Evolutionary conservation across 768 basidiomycete genomes (phyloP), one percentile per base, ranked within the genome.

Genomic region (Trichaptum fuscoviolaceum): DNA sequence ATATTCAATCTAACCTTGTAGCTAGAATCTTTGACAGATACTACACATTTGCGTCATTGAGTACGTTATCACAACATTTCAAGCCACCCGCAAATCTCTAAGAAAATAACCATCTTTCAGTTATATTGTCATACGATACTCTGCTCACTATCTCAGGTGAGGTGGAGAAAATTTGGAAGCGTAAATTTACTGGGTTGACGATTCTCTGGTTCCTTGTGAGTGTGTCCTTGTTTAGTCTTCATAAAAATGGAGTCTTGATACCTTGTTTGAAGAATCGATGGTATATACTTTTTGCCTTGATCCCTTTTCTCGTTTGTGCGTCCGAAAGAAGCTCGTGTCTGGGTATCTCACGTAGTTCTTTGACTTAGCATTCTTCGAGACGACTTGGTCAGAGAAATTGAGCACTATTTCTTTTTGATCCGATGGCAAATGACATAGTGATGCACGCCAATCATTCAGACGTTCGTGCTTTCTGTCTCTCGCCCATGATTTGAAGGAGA

Each of bases 131-230:
- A 27, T 69, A 69, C 57, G 68, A 69, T 60, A 64, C 65, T 9
- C 34, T 60, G 8, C 1, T 69, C 17, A 69, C 68, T 10, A 65
- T 69, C n/a, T 66, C 66, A 23, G 66, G 64, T 35, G 68, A 69
- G 62, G 68, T 69, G 5, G 68, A 69, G 24, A 69, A 67, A 58
- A 69, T 69, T 3, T 69, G 68, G 68, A 67, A 63, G 57, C 68
- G 58, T n/a, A 66, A 60, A 23, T 69, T 65, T 57, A 69, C 66
- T 10, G 63, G 66, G 12, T 63, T 65, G 8, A 69, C 68, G 18
- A 35, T 69, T 1, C 67, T 69, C 15, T 69, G 67, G 66, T 67
- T 64, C 60, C 4, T 69, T 42, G 68, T 69, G 18, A 30, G 34
- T 52, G 42, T 52, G 15, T 52, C 42, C 3, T 4, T 12, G 12